Evolutionary conservation across 2,329 filamentous ascomycete species (phyloP), one percentile per base, ranked within the genome.

Genomic region (Ophiostoma piceae): DNA sequence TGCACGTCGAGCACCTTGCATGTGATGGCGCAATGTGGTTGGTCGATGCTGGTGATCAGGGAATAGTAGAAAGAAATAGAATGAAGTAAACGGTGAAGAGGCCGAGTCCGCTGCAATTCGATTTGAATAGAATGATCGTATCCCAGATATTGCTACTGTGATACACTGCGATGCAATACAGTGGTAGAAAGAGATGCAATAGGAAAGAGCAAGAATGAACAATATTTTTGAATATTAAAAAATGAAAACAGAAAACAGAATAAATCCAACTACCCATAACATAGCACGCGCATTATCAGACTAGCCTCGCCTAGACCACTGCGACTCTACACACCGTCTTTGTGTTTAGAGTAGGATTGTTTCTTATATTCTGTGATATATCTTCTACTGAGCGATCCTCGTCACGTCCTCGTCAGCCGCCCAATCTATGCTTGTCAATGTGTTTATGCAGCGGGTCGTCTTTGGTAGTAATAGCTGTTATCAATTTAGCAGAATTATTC

Each of bases 1-100:
- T 62, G 57, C 57, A 62, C 57, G 57, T 62, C 57, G 57, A 62
- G 57, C 57, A 62, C 57, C 57, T 11, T 62, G 57, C 57, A 62
- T 62, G 26, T 14, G n/a, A 62, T 62, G n/a, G 11, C 12, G 57
- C 57, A 26, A 62, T 16, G 26, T 62, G 57, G 26, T 32, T 62
- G 57, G 57, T 8, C 19, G n/a, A 57, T 57, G 51, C 22, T 11
- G n/a, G 9, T n/a, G 5, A 35, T 35, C 26, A 29, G 26, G 26
- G 35, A 35, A 35, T 35, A 8, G 35, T 35, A 16, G 16, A 19
- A 19, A 47, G 5, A 47, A 47, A 47, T 5, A 47, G 19, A 47
- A n/a, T n/a, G 26, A 22, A 26, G n/a, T 22, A 22, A 8, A 57
- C 47, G n/a, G 47, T 54, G n/a, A 12, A 57, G 9, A 29, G 22